A percentile compares a stretch with the other conserved stretches of the same genome.
phyloP scores from a whole-genome alignment of 75 land plant species.

The Larix kaempferi region DNA sequence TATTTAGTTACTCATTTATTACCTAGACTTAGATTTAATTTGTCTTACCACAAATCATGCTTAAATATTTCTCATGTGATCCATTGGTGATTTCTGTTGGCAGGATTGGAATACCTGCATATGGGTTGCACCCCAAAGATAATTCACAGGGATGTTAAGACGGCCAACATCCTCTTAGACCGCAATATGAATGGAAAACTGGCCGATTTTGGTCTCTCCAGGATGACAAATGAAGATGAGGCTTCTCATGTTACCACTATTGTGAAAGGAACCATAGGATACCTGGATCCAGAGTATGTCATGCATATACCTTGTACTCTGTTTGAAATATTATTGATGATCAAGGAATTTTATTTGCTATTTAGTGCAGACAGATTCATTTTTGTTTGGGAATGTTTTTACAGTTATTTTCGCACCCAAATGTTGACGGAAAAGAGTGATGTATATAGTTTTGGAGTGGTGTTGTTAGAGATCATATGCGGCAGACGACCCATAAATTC shows the following conservation, averaged over 20 bases:
- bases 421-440: slow-evolving; percentile 47
- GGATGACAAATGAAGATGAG: neutral
- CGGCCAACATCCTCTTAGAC: slow-evolving; percentile 28
- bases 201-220: slow-evolving; percentile 36
- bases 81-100: neutral
- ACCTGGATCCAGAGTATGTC: slow-evolving; percentile 31
- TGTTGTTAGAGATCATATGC: slow-evolving; percentile 38
- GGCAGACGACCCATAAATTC: slow-evolving; percentile 8
- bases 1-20: no score
- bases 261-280: slow-evolving; percentile 26
- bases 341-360: neutral
- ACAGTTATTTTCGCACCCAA: slow-evolving; percentile 34
- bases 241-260: slow-evolving; percentile 11
- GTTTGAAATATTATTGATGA: neutral
- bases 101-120: slow-evolving; percentile 36
- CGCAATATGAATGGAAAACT: slow-evolving; percentile 8
- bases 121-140: slow-evolving; percentile 18
- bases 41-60: neutral
- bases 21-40: neutral
- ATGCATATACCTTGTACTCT: neutral
- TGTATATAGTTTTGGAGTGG: slow-evolving; percentile 51
- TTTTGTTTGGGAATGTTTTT: neutral
- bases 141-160: slow-evolving; percentile 33
- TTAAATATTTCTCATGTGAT: neutral
- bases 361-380: neutral